Base-by-base conservation (phyloP, 225 moss, liverwort and hornwort species). In the Neckera pumila region DNA sequence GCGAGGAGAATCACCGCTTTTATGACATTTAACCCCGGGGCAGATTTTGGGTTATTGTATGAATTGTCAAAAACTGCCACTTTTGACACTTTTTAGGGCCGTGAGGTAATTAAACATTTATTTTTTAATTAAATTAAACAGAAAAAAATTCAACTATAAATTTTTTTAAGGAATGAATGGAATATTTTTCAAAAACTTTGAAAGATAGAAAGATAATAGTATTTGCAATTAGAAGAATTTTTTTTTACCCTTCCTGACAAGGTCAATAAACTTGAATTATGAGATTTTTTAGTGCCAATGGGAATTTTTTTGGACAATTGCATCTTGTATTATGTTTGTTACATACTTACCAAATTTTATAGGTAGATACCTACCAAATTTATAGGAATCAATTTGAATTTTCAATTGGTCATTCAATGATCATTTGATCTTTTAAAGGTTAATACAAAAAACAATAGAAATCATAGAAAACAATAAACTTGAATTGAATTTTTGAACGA, bases 311-410 rank as follows among this genome's bases (percentile, higher is more conserved):
- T 1, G 6, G 17, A 31, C 0, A 49, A 0, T 2, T 31, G 18
- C 12, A 31, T 12, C 19, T 6, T 75, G 19, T 12, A 12, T 31
- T 7, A 31, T 20, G 0, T 31, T 33, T 20, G 12, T 8, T 33
- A 51, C 3, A 51, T 31, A 7, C 51, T 33, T 51, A 51, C 7
- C 4, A 76, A 75, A 51, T 21, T 34, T 51, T 6, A 33, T 31
- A 12, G 5, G 3, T 12, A 51, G 12, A 12, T n/a, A n/a, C n/a
- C n/a, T n/a, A n/a, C n/a, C n/a, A 34, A 76, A 3, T 33, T 33
- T 5, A 5, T 34, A 49, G 1, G 21, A 75, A 75, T 30, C 7
- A 0, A 7, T 0, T 3, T 0, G 0, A 7, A 51, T 49, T 34
- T 17, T 74, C 47, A 12, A 51, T 18, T 31, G 2, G 12, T 6